These are phyloP conservation scores for Blastobotrys parvus DNA, from an alignment of 805 yeast genomes.

Conservation along the genomic window DNA sequence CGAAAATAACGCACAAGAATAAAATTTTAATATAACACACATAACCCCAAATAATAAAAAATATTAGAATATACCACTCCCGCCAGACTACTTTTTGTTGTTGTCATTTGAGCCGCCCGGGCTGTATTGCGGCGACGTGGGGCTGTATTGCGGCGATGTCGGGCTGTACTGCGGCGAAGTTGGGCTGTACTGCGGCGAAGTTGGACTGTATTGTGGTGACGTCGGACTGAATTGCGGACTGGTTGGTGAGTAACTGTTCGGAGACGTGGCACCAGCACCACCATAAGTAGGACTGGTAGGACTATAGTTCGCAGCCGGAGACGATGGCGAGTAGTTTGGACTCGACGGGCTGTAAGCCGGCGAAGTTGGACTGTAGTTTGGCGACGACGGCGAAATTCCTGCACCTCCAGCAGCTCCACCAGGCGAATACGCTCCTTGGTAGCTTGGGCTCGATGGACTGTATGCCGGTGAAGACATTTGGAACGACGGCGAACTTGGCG, in stretches of 20 bases:
- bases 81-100: too few relatives aligned
- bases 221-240: constrained; percentile 56
- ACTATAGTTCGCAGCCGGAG: constrained; percentile 59
- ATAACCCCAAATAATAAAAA: too few relatives aligned
- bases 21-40: too few relatives aligned
- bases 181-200: constrained; percentile 72
- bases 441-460: constrained; percentile 67
- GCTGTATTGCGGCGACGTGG: constrained; percentile 52
- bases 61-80: too few relatives aligned
- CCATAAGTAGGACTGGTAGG: constrained; percentile 64
- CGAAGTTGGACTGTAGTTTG: constrained; percentile 53
- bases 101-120: constrained; percentile 27
- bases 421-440: too few relatives aligned
- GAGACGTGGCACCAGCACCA: constrained; percentile 70
- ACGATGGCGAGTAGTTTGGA: constrained; percentile 65
- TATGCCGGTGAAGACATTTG: constrained; percentile 77
- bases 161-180: constrained; percentile 60
- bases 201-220: constrained; percentile 63
- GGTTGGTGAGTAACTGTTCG: constrained; percentile 57
- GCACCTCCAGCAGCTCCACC: constrained; percentile 63
- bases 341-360: constrained; percentile 72
- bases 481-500: constrained; percentile 73
- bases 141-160: constrained; percentile 52
- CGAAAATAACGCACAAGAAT: too few relatives aligned
- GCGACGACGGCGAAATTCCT: constrained; percentile 57